Evolutionary conservation across 805 yeast genomes (phyloP), one percentile per base, ranked within the genome.

Genomic region (Cyberlindnera petersonii): DNA sequence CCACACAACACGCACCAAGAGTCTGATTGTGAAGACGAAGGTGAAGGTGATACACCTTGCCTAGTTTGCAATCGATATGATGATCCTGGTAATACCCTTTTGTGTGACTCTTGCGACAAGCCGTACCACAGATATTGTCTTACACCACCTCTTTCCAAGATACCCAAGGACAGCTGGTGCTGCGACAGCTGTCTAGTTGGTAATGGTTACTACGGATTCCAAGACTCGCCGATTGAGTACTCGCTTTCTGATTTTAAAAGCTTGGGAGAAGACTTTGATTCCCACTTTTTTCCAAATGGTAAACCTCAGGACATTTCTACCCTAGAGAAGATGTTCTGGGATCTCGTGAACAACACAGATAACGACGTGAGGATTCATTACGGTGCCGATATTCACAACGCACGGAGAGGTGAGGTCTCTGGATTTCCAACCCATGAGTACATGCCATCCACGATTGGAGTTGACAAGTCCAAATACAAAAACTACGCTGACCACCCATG

Each of bases 171-270:
- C 9, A 72, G 68, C 14, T 89, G 96, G 95, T 81, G 72, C 54
- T 89, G 98, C 59, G 82, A 82, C 35, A 74, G 73, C 40, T 89
- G 98, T 60, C 65, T 89, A n/a, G 68, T 83, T 11, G 96, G 95
- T 0, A 82, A 86, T 28, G 91, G 93, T 1, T 88, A 79, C 47
- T 89, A 86, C 54, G 95, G 95, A 1, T 89, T 91, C 58, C 89
- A 83, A 47, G 93, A 84, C 47, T 66, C 69, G 2, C 73, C 79
- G 1, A 56, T 66, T 15, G 63, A 66, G 30, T 81, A 82, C 53
- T 66, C 81, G 0, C 61, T 86, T 13, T 59, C 64, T 0, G 79
- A 82, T 40, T 89, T 88, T 58, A 70, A 74, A 46, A 58, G 70
- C 4, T 64, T 74, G 44, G 80, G 86, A 46, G 59, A 63, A 24